A percentile compares a stretch with the other conserved stretches of the same genome.
Conservation (phyloP, 768 basidiomycete species). For the Podaxis pistillaris region DNA sequence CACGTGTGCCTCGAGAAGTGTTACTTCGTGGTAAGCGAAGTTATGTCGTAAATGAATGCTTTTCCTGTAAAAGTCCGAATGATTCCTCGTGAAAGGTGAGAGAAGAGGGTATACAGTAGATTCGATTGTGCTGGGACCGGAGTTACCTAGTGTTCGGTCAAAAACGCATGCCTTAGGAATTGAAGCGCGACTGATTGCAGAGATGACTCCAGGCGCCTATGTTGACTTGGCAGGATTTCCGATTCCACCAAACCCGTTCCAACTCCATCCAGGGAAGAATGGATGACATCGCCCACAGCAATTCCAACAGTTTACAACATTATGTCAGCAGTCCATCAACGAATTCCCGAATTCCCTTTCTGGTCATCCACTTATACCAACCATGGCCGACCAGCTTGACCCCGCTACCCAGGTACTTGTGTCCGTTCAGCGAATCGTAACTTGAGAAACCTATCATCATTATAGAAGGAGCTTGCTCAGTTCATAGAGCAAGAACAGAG, state of each 20-base stretch:
- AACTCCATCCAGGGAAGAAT: slow-evolving; percentile 5
- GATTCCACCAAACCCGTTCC: slow-evolving; percentile 7
- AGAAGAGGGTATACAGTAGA: not conserved
- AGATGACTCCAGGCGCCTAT: slow-evolving; percentile 1
- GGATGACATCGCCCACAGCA: slow-evolving; percentile 7
- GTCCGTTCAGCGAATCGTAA: not conserved
- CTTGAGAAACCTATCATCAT: slow-evolving; percentile 1
- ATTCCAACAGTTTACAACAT: slow-evolving; percentile 1
- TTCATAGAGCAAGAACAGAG: slow-evolving; percentile 85
- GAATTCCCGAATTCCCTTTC: slow-evolving; percentile 11
- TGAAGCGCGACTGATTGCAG: not conserved
- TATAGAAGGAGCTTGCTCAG: slow-evolving; percentile 75
- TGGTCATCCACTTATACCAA: slow-evolving; percentile 15
- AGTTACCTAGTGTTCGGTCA: slow-evolving; percentile 10
- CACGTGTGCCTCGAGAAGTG: slow-evolving; percentile 31
- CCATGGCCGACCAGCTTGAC: slow-evolving; percentile 66
- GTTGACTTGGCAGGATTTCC: slow-evolving; percentile 12
- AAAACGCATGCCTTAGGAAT: not conserved
- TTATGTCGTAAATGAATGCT: slow-evolving; percentile 8
- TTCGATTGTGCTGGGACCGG: slow-evolving; percentile 8
- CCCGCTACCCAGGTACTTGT: slow-evolving; percentile 67
- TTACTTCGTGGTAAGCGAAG: slow-evolving; percentile 11
- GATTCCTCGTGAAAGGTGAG: slow-evolving; percentile 7
- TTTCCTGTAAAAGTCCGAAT: not conserved
- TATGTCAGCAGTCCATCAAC: slow-evolving; percentile 8